Base-by-base conservation (phyloP, 192 early-diverging fungal genomes). In the Haplosporangium gracile region DNA sequence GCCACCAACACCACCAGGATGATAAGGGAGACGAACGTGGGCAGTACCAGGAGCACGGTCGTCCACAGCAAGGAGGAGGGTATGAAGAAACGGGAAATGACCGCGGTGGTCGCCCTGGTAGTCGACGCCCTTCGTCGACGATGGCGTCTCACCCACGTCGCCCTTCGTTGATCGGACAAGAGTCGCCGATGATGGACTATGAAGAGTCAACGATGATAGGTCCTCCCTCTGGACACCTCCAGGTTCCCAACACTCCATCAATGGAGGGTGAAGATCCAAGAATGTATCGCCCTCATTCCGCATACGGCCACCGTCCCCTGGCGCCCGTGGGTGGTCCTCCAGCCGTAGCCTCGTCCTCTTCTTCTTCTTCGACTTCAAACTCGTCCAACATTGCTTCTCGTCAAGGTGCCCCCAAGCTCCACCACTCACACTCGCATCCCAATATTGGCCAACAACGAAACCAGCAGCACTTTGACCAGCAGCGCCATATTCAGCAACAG, bases 391-490 rank as follows among this genome's bases (percentile, higher is more conserved):
- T 26, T 15, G 60, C 10, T 15, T 11, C 80, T 18, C 72, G 72
- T 29, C 77, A 80, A 26, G 22, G 60, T 29, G 36, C 32, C 0
- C 84, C 81, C 16, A 86, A 86, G 45, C 53, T 86, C 34, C 84
- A 86, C 72, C 78, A 86, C 32, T 86, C 84, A 15, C 84, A 80
- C 36, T 86, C 84, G 0, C 84, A 86, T 72, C 84, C 84, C 3
- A 86, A 86, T 40, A 86, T 86, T 70, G 84, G 84, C 18, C 84
- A 86, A 49, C 45, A 68, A 8, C 57, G 84, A 15, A 75, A 79
- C 20, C 84, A 86, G 57, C 84, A 86, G 34, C 77, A 77, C 55
- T 10, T 77, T n/a, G 84, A 86, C n/a, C 84, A 86, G n/a, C 84
- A 86, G 49, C 15, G 49, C 16, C 49, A 51, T 9, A 36, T 74